Base-by-base conservation (phyloP, 805 yeast genomes). In the Hanseniaspora singularis region DNA sequence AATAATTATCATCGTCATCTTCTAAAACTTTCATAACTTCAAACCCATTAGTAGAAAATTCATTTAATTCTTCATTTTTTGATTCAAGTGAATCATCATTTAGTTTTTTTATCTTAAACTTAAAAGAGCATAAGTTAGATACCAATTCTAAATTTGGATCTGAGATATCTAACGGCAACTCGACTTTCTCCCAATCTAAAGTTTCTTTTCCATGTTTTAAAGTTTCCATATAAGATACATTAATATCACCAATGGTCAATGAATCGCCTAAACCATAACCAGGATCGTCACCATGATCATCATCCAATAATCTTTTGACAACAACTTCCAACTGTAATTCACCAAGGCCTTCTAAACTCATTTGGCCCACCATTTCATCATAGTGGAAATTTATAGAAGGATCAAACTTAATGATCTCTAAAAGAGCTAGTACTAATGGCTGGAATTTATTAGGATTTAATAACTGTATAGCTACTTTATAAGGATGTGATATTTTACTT, bases 301-400 rank as follows among this genome's bases (percentile, higher is more conserved):
- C 95, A 36, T 73, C 74, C n/a, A 84, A 64, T 34, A 87, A 69
- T 47, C 96, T 69, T 55, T 85, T 92, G 40, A 70, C 71, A 1
- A 92, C 82, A 53, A 92, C 87, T 54, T 92, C 97, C 41, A 92
- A 69, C 64, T 92, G 98, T 40, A 92, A 69, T 58, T 92, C 98
- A 51, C 98, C 98, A 96, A 89, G 88, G 54, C 98, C 98, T 49
- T 95, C 83, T 58, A 92, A 80, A 51, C 92, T 74, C 14, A 96
- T 92, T 64, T 92, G 95, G 63, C 92, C 92, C 36, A 94, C 80
- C 65, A 92, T 96, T 19, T 74, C 64, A 63, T 92, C 84, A 41
- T 69, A 72, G 3, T 74, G 63, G 7, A 85, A 72, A 26, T 76
- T 73, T 51, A 92, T 68, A 41, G 95, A 83, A 3, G 98, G 98